Conservation (phyloP, 75 land plant genomes). For the Cryptomeria japonica region DNA sequence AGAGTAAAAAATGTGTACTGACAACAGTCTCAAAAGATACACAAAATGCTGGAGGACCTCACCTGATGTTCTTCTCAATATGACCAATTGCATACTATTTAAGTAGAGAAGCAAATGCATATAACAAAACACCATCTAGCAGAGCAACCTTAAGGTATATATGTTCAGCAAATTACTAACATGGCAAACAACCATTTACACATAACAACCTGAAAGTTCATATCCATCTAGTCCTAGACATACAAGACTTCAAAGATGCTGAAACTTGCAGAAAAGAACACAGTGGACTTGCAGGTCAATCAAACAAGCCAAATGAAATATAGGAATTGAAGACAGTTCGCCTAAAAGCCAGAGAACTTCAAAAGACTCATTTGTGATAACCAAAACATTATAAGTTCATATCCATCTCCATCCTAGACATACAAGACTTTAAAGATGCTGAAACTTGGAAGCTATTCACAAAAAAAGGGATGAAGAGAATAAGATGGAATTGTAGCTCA, state of each 20-base stretch:
- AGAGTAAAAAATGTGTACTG: neutral
- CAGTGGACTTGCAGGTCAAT: neutral
- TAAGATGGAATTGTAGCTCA: neutral
- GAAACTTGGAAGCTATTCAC: neutral
- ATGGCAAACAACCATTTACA: neutral
- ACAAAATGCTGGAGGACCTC: neutral
- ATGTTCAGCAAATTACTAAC: neutral
- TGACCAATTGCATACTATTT: neutral
- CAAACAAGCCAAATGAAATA: neutral
- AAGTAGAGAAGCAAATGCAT: neutral
- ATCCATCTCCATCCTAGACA: neutral
- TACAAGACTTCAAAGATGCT: neutral
- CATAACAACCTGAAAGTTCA: neutral
- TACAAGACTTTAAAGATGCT: neutral
- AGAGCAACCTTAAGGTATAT: neutral
- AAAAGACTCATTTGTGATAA: neutral
- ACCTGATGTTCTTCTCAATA: neutral
- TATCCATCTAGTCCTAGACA: neutral
- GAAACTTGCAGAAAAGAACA: neutral
- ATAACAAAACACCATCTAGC: neutral
- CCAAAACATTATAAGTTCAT: neutral
- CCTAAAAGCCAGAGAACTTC: neutral
- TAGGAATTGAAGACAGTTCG: neutral
- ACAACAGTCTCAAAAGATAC: neutral
- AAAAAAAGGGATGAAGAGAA: neutral